phyloP scores from a whole-genome alignment of 2,329 filamentous ascomycete species.

The Pleomassaria siparia region DNA sequence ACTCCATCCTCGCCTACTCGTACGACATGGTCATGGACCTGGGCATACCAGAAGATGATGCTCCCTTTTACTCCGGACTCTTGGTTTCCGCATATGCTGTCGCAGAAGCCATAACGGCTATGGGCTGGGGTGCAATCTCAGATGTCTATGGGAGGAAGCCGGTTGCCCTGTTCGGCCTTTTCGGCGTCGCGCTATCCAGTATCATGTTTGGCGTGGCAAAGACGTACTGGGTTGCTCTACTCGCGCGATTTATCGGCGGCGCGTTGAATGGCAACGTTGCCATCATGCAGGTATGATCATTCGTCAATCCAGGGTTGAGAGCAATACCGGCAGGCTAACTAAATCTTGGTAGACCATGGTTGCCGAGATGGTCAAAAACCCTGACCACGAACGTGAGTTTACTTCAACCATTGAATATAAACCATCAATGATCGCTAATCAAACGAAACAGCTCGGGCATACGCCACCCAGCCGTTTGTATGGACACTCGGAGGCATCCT shows the following conservation, averaged over 20 bases:
- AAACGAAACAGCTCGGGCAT: conserved; percentile 67
- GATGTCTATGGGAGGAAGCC: conserved; percentile 45
- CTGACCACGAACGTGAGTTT: conserved; percentile 81
- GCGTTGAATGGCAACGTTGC: conserved; percentile 90
- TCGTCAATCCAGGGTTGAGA: not conserved
- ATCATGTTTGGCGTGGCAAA: conserved; percentile 78
- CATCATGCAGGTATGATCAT: conserved; percentile 65
- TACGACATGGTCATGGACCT: conserved; percentile 44
- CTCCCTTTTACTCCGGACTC: conserved; percentile 81
- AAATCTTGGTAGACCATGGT: conserved; percentile 76
- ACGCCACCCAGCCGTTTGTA: conserved; percentile 89
- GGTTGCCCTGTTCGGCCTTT: conserved; percentile 55
- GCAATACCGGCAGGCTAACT: not conserved
- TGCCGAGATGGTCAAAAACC: conserved; percentile 82
- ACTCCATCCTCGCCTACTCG: conserved; percentile 85
- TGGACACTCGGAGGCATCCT: conserved; percentile 90
- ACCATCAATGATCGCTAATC: not conserved
- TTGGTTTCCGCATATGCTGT: conserved; percentile 89
- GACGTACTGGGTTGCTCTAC: conserved; percentile 81
- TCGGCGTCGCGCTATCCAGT: conserved; percentile 81
- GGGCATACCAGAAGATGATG: conserved; percentile 37
- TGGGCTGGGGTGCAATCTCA: conserved; percentile 53
- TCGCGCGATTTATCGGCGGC: conserved; percentile 75
- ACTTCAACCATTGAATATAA: not conserved
- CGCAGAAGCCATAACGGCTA: conserved; percentile 81